Conservation (phyloP, 192 early-diverging fungal genomes). For the Podila horticola region DNA sequence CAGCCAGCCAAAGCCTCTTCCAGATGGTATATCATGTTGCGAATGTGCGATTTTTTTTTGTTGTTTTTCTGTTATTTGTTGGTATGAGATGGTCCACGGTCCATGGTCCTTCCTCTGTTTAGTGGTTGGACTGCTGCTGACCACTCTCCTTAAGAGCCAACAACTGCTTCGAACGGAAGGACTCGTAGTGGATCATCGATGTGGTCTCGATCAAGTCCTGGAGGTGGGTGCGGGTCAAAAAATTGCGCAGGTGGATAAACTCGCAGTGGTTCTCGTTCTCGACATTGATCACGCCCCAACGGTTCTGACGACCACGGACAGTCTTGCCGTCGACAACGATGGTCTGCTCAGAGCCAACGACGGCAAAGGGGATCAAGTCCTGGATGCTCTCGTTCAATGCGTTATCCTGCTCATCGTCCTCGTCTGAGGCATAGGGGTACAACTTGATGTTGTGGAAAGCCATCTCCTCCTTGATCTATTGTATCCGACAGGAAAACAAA, state of each 20-base stretch:
- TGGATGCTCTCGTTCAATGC: conserved; percentile 80
- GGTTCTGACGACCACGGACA: conserved; percentile 87
- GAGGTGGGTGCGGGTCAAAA: conserved; percentile 93
- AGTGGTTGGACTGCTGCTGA: conserved; percentile 35
- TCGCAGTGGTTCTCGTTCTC: conserved; percentile 96
- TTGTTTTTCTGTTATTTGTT: background rate
- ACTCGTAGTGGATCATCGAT: conserved; percentile 93
- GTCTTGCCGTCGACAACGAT: conserved; percentile 88
- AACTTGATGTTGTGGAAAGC: conserved; percentile 91
- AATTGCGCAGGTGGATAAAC: conserved; percentile 93
- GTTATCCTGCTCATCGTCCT: conserved; percentile 84
- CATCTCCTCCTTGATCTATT: conserved; percentile 87
- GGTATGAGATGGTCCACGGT: too few species aligned
- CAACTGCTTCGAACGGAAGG: conserved; percentile 85
- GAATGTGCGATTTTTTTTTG: background rate
- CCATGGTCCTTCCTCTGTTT: background rate
- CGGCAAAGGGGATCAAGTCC: conserved; percentile 91
- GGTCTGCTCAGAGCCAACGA: conserved; percentile 93
- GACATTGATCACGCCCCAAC: conserved; percentile 93
- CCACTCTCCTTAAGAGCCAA: conserved; percentile 67
- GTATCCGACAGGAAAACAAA: conserved; percentile 5
- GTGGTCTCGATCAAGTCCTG: conserved; percentile 98
- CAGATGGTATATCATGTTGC: background rate
- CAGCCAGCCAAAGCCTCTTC: too few species aligned
- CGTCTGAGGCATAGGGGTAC: conserved; percentile 91